phyloP scores from a whole-genome alignment of 2,329 filamentous ascomycete species.

The Sarocladium oryzae region DNA sequence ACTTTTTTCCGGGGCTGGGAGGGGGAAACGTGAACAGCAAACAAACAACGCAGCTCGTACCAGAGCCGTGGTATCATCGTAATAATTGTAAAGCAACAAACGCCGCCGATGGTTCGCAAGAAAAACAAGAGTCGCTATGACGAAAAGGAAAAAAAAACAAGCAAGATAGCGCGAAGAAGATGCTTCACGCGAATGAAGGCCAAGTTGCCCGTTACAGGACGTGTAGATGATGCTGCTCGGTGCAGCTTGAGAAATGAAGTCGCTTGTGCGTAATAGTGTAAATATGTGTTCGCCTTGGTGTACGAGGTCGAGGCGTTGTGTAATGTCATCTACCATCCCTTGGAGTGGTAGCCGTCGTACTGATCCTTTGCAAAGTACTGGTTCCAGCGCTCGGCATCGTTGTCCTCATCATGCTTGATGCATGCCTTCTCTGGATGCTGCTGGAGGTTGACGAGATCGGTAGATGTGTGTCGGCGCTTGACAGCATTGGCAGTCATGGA shows the following conservation, averaged over 20 bases:
- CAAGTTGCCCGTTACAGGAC: background rate
- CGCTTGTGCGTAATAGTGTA: constrained; percentile 2
- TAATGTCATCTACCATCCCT: constrained; percentile 29
- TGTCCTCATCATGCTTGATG: constrained; percentile 53
- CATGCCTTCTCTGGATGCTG: constrained; percentile 65
- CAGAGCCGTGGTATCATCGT: constrained; percentile 9
- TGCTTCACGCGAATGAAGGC: background rate
- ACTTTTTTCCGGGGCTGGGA: background rate
- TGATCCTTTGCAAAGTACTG: constrained; percentile 79
- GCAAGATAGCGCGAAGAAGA: background rate
- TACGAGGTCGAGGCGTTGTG: background rate
- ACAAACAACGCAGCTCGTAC: constrained; percentile 4
- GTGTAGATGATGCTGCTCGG: constrained; percentile 3
- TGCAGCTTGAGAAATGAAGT: constrained; percentile 4
- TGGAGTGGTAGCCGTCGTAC: constrained; percentile 39
- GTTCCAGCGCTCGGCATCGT: constrained; percentile 71
- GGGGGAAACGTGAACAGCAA: constrained; percentile 1
- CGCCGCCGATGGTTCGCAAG: constrained; percentile 6
- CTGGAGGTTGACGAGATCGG: constrained; percentile 83
- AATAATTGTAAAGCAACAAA: constrained; percentile 1
- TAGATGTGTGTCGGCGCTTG: constrained; percentile 83
- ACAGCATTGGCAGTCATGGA: constrained; percentile 81
- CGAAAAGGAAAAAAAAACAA: background rate
- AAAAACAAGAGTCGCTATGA: constrained; percentile 3
- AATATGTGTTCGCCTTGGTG: constrained; percentile 2